Evolutionary conservation across 495 filamentous ascomycete genomes (phyloP), one percentile per base, ranked within the genome.

Genomic region (Lentithecium fluviatile): DNA sequence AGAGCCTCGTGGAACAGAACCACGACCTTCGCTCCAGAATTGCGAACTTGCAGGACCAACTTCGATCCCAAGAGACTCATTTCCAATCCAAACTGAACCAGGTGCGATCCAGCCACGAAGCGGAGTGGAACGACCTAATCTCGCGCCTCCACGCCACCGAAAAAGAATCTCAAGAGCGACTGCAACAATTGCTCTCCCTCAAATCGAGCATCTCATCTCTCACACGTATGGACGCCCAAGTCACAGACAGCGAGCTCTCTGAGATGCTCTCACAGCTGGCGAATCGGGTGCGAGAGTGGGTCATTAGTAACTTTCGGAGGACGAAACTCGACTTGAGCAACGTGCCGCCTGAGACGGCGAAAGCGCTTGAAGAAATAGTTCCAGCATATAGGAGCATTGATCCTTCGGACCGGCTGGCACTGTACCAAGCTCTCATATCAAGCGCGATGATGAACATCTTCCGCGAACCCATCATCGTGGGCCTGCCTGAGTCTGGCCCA

Each of bases 211-310:
- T 75, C 17, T 69, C 71, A 2, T 54, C 64, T 4, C 62, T 70
- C 4, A 75, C 72, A 0, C 65, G 72, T 1, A 62, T 69, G 37
- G 62, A 68, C 0, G 51, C 21, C 21, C 67, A 71, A 55, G 69
- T 71, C 10, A 67, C 71, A 1, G 72, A 75, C 42, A 56, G 59
- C 19, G 66, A 68, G 11, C 64, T 75, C 21, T 58, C 58, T 0
- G 63, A 71, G n/a, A 57, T 58, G 32, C 60, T 71, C 25, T 57
- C 66, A 32, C 49, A 68, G 38, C 52, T 74, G 5, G 56, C 65
- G 26, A 58, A 74, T 57, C 60, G 70, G n/a, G 57, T 70, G 19
- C 67, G 71, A 36, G 71, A 74, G 37, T 74, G 72, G 72, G 65
- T 71, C 21, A 67, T 74, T 25, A 65, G 67, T 57, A 71, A 68